Evolutionary conservation across 805 yeast genomes (phyloP), one percentile per base, ranked within the genome.

Genomic region (Tetrapisispora nanseiensis): DNA sequence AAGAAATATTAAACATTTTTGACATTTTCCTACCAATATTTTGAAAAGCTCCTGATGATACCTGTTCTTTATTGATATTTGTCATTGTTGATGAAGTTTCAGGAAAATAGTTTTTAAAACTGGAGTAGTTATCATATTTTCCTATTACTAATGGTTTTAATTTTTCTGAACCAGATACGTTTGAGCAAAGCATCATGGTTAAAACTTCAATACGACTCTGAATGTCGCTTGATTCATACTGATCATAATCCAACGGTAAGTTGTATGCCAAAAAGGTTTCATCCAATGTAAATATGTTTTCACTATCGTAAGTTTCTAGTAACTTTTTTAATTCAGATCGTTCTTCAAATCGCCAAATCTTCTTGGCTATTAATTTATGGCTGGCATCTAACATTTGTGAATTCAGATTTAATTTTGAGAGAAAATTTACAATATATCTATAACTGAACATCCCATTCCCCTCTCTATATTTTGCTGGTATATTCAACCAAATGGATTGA

Each of bases 341-440:
- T 41, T 79, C 85, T 46, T 76, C 81, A 41, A 74, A 66, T n/a
- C 71, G 66, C 84, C 84, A 78, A 9, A 78, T 71, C 47, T 75
- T 76, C 36, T 74, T 59, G 15, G 68, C 62, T 39, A 63, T 67
- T 15, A 65, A 64, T 9, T 69, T 54, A 45, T 75, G 77, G 13
- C 31, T 26, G 15, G 61, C 61, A 20, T 66, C 70, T 19, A 71
- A 54, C 11, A 76, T 75, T 6, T 65, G 57, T 13, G 76, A 55
- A 50, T 74, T 72, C 22, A 77, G 68, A 48, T 75, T 73, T 51
- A 76, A 67, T 50, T 72, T 69, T 44, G 66, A 65, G 53, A 59
- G 64, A 52, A 57, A 74, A 67, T 56, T 71, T 57, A 57, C 62
- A n/a, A 60, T 56, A 84, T 84, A 79, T 48, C 78, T 76, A 47